Evolutionary conservation across 495 filamentous ascomycete genomes (phyloP), one percentile per base, ranked within the genome.

Genomic region (Aspergillus heteromorphus): DNA sequence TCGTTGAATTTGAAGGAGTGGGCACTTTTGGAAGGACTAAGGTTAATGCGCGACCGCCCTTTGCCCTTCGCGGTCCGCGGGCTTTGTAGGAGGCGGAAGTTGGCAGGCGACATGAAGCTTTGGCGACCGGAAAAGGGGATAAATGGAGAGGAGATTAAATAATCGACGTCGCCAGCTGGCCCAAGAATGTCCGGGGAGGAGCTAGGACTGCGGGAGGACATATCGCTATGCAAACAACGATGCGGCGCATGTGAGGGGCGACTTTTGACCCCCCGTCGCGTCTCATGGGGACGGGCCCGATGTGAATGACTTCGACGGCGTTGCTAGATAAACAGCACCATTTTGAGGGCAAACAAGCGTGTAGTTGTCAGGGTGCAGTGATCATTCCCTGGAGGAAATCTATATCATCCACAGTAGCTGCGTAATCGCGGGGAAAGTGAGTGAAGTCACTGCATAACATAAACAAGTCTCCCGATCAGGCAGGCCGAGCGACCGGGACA

Each of bases 151-250:
- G 74, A 76, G 31, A 77, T 68, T 27, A 77, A 56, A 53, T 75
- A 77, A 2, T 76, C 67, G 42, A 62, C 68, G 56, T 77, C 74
- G 49, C 73, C 74, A 57, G 73, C 65, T 34, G 74, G 73, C 31
- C 70, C 73, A 52, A 77, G 68, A 54, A 74, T 64, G 67, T 77
- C 74, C 40, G 74, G 73, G 38, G 74, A 77, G 60, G 74, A 76
- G 63, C 64, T 74, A 40, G 65, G 51, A 54, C 67, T 74, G 63
- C 66, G 68, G 57, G 68, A 69, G 56, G 56, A 67, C 62, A 58
- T 66, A 29, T 54, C 51, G 52, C 49, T 31, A 56, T 64, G 53
- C 50, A 43, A 55, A 34, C 36, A 38, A 38, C 43, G 51, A 43
- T 51, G 51, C 59, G 57, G 56, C 20, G 52, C 47, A 55, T 18